Evolutionary conservation across 163 green algal genomes (phyloP).

Genomic region (Coccomyxa subellipsoidea): DNA sequence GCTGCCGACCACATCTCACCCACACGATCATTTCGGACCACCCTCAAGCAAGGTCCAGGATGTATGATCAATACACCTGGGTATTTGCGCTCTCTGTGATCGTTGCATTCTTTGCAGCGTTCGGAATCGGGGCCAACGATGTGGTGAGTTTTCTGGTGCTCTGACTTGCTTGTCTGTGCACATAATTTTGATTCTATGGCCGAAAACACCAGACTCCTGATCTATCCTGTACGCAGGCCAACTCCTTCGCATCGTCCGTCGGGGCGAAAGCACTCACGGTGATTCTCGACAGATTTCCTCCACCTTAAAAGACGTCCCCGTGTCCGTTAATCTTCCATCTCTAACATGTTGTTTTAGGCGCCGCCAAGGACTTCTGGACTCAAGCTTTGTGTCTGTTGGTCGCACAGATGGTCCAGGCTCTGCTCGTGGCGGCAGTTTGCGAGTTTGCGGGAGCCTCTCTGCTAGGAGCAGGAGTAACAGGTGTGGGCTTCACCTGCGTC

Average conservation of each 20-base stretch:
- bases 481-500: too few relatives aligned
- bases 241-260: not conserved
- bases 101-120: constrained; percentile 35
- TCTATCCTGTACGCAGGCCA: not conserved
- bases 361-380: not conserved
- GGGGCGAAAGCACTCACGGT: not conserved
- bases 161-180: not conserved
- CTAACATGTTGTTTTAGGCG: not conserved
- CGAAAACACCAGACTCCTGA: too few relatives aligned
- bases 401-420: constrained; percentile 14
- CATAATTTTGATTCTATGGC: not conserved
- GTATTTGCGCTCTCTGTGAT: constrained; percentile 31
- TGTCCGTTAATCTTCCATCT: not conserved
- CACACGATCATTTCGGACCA: too few relatives aligned
- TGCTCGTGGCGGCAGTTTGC: constrained; percentile 56
- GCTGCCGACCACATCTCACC: too few relatives aligned
- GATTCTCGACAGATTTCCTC: not conserved
- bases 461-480: constrained; percentile 60
- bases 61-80: constrained; percentile 16
- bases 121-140: constrained; percentile 32
- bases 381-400: not conserved
- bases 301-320: not conserved
- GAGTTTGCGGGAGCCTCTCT: constrained; percentile 73
- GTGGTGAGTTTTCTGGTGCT: not conserved
- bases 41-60: constrained; percentile 26